A percentile compares a stretch with the other conserved stretches of the same genome.
Conservation (phyloP, 1,284 basidiomycete genomes). For the Farysia itapuensis region DNA sequence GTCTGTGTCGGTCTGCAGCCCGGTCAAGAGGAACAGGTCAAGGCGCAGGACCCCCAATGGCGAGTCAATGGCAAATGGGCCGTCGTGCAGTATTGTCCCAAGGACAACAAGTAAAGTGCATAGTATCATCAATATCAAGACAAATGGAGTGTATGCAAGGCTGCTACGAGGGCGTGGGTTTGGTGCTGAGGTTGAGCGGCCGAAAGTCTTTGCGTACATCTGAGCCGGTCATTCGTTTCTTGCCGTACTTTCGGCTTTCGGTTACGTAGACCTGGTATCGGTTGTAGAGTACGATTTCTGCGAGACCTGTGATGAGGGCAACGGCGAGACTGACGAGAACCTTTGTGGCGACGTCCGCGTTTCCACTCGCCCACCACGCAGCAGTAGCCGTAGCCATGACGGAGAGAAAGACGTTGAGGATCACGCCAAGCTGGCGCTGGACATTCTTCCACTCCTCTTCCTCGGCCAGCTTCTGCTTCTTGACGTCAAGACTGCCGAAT, state of each 20-base stretch:
- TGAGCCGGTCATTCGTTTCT: slow-evolving; percentile 13
- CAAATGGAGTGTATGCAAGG: neutral
- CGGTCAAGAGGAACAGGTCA: slow-evolving; percentile 38
- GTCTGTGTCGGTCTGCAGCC: slow-evolving; percentile 52
- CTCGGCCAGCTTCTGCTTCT: slow-evolving; percentile 1
- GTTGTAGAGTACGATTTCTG: slow-evolving; percentile 29
- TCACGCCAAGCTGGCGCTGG: slow-evolving; percentile 16
- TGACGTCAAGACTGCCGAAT: neutral
- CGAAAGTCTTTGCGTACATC: slow-evolving; percentile 10
- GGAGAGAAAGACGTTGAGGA: slow-evolving; percentile 32
- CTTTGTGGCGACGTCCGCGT: slow-evolving; percentile 7
- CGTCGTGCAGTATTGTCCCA: slow-evolving; percentile 38
- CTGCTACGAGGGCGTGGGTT: too few species aligned
- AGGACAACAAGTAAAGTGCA: slow-evolving; percentile 11
- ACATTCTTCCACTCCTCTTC: slow-evolving; percentile 29
- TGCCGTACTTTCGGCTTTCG: slow-evolving; percentile 13
- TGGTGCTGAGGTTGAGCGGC: slow-evolving; percentile 7
- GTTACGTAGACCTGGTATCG: slow-evolving; percentile 20
- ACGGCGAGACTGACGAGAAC: slow-evolving; percentile 17
- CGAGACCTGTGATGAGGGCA: slow-evolving; percentile 15
- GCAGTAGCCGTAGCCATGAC: slow-evolving; percentile 22
- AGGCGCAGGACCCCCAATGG: slow-evolving; percentile 46
- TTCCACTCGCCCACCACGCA: slow-evolving; percentile 28
- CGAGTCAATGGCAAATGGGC: slow-evolving; percentile 53
- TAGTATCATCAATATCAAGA: too few species aligned